Evolutionary conservation across 148 eudicot genomes (phyloP).

Genomic region (Rhododendron williamsianum): DNA sequence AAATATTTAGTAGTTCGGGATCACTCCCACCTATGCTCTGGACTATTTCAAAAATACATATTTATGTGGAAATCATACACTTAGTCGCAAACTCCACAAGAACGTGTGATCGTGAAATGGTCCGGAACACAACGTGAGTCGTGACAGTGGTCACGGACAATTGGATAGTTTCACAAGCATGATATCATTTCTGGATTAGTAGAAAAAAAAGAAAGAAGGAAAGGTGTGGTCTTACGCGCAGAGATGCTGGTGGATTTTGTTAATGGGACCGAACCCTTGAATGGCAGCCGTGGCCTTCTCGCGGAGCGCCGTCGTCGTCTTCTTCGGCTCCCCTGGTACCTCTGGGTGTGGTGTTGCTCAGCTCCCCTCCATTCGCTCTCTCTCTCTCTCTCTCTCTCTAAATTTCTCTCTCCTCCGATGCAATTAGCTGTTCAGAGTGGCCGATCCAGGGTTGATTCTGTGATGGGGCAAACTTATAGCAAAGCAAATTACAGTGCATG

Average conservation of each 20-base stretch:
- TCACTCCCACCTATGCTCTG: too few relatives aligned
- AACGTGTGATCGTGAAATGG: too few relatives aligned
- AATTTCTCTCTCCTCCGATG: neutral
- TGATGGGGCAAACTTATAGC: neutral
- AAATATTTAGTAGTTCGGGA: too few relatives aligned
- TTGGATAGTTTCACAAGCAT: too few relatives aligned
- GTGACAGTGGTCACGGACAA: too few relatives aligned
- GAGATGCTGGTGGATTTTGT: slow-evolving; percentile 83
- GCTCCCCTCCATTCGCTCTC: slow-evolving; percentile 29
- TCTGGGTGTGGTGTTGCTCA: slow-evolving; percentile 27
- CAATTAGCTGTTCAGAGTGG: neutral
- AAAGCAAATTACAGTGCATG: neutral
- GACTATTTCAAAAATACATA: too few relatives aligned
- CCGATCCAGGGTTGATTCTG: neutral
- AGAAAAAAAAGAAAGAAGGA: neutral
- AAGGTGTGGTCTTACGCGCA: slow-evolving; percentile 51
- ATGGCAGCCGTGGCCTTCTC: slow-evolving; percentile 65
- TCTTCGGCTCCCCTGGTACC: slow-evolving; percentile 63
- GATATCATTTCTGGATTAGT: too few relatives aligned
- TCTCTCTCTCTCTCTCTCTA: neutral
- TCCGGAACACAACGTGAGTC: too few relatives aligned
- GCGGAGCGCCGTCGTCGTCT: slow-evolving; percentile 45
- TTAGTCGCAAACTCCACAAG: too few relatives aligned
- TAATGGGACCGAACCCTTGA: slow-evolving; percentile 68
- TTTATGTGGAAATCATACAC: too few relatives aligned